phyloP scores from a whole-genome alignment of 2,329 filamentous ascomycete genomes.

The Curvularia sp. region DNA sequence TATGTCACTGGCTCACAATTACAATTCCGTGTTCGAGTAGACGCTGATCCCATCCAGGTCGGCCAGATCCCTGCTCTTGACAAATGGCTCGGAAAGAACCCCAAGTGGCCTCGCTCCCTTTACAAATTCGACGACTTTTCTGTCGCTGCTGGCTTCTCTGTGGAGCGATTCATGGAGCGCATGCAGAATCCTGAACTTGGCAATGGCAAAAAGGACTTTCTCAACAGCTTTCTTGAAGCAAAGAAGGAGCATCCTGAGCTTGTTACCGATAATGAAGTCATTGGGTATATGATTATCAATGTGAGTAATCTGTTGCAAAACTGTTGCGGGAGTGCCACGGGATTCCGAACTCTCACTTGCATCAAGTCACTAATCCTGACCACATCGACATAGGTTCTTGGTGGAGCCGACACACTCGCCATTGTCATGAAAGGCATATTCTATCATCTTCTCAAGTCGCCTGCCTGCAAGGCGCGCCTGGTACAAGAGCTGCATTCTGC shows the following conservation, averaged over 20 bases:
- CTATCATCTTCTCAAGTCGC: conserved; percentile 37
- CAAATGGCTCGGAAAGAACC: conserved; percentile 35
- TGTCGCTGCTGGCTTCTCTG: conserved; percentile 30
- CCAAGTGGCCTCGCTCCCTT: conserved; percentile 26
- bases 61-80: conserved; percentile 45
- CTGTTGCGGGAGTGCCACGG: neutral
- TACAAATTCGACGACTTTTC: conserved; percentile 35
- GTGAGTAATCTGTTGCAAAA: conserved; percentile 16
- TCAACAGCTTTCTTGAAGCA: conserved; percentile 32
- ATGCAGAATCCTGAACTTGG: conserved; percentile 26
- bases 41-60: conserved; percentile 20
- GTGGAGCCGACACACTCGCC: conserved; percentile 41
- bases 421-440: conserved; percentile 37
- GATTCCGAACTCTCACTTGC: neutral
- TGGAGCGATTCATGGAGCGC: conserved; percentile 32
- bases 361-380: conserved; percentile 1
- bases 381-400: conserved; percentile 32
- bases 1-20: neutral
- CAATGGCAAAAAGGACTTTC: conserved; percentile 32
- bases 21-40: neutral
- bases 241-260: conserved; percentile 26
- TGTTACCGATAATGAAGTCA: conserved; percentile 42
- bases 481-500: conserved; percentile 34
- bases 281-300: conserved; percentile 46
- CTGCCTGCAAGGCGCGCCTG: conserved; percentile 29